Evolutionary conservation across 2,329 filamentous ascomycete genomes (phyloP).

Genomic region (Rhexocercosporidium sp.): DNA sequence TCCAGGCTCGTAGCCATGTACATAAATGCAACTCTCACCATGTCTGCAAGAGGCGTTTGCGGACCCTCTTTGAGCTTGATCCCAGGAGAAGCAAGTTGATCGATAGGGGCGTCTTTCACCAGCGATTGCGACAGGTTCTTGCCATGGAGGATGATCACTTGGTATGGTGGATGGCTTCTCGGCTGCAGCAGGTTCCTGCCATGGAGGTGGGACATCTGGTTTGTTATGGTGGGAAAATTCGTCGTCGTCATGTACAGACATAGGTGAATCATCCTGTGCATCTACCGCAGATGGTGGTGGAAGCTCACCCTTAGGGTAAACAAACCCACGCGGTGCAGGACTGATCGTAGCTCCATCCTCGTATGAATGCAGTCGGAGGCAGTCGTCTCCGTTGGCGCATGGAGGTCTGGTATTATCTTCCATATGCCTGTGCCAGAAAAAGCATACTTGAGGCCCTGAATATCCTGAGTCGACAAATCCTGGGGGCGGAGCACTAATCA

Average conservation of each 20-base stretch:
- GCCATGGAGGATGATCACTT: not conserved
- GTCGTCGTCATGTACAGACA: not conserved
- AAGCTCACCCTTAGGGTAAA: not conserved
- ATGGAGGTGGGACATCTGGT: not conserved
- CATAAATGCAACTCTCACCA: conserved; percentile 15
- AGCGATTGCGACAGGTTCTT: not conserved
- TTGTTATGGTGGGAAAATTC: not conserved
- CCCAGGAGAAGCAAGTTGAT: conserved; percentile 25
- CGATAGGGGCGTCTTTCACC: not conserved
- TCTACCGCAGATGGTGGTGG: not conserved
- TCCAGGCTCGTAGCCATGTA: conserved; percentile 13
- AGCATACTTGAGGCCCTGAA: conserved; percentile 9
- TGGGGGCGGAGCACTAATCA: not conserved
- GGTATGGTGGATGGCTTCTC: not conserved
- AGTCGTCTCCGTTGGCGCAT: conserved; percentile 12
- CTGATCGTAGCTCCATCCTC: conserved; percentile 4
- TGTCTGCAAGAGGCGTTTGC: not conserved
- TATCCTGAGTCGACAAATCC: not conserved
- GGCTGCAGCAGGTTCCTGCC: not conserved
- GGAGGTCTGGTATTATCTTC: not conserved
- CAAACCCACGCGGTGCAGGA: conserved; percentile 5
- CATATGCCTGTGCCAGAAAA: conserved; percentile 18
- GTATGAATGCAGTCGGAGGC: conserved; percentile 15
- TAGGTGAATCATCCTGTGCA: not conserved
- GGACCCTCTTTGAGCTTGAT: conserved; percentile 3